Conservation (phyloP, 2,329 filamentous ascomycete genomes). For the Sphaerostilbella broomeana region DNA sequence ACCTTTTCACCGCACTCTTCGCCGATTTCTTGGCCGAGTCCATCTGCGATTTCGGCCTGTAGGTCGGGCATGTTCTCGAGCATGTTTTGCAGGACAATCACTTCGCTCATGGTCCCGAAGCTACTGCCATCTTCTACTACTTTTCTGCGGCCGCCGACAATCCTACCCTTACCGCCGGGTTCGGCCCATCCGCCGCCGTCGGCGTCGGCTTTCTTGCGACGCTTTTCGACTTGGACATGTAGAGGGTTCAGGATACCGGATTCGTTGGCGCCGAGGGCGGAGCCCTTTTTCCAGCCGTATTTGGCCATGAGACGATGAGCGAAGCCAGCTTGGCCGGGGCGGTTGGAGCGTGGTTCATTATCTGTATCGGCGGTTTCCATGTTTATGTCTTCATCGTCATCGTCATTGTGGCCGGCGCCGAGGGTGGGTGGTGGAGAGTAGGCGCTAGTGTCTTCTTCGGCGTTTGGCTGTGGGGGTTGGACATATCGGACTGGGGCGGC, state of each 20-base stretch:
- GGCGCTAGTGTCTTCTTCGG: conserved; percentile 35
- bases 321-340: conserved; percentile 77
- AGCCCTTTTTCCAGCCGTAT: conserved; percentile 86
- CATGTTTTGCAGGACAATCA: conserved; percentile 79
- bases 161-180: conserved; percentile 65
- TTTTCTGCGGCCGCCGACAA: conserved; percentile 68
- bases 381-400: too few species aligned
- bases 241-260: conserved; percentile 82
- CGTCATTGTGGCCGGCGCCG: conserved; percentile 34
- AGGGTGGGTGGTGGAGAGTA: conserved; percentile 42
- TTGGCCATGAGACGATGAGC: conserved; percentile 85
- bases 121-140: conserved; percentile 37
- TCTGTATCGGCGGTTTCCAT: conserved; percentile 29
- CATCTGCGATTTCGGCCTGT: conserved; percentile 66
- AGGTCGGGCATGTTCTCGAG: conserved; percentile 74
- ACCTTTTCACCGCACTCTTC: conserved; percentile 84
- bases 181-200: conserved; percentile 73
- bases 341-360: conserved; percentile 47
- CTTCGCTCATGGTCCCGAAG: conserved; percentile 70
- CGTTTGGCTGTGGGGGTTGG: conserved; percentile 22
- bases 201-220: conserved; percentile 69
- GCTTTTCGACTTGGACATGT: conserved; percentile 77
- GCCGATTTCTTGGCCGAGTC: conserved; percentile 87
- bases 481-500: conserved; percentile 71
- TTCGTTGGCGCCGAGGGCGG: conserved; percentile 75